Percentiles rank a stretch among this genome's conserved stretches.
phyloP scores from a whole-genome alignment of 257 asterid species.

The Ligustrum vulgare region DNA sequence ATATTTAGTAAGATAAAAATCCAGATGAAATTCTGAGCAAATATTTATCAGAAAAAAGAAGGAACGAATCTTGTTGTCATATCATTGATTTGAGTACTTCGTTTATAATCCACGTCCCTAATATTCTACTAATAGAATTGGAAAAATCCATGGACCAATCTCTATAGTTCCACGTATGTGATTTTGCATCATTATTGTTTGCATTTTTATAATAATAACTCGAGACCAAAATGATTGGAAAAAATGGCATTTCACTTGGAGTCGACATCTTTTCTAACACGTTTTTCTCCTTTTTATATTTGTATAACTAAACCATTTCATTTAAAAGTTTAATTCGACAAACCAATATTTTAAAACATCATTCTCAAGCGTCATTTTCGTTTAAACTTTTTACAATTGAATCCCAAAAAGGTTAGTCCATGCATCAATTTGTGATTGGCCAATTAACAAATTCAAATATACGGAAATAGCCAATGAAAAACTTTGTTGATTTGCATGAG shows the following conservation, averaged over 20 bases:
- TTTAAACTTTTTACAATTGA: neutral
- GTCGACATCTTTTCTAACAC: neutral
- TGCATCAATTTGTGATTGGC: slow-evolving; percentile 41
- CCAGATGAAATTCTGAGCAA: no score
- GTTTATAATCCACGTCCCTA: slow-evolving; percentile 26
- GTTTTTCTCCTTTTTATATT: no score
- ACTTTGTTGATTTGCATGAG: slow-evolving; percentile 44
- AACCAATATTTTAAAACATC: neutral
- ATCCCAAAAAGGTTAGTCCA: neutral
- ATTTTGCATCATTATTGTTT: slow-evolving; percentile 21
- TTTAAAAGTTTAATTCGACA: neutral
- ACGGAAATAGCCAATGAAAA: slow-evolving; percentile 32
- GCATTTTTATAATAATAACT: neutral
- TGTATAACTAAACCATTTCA: neutral
- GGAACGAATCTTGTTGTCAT: no score
- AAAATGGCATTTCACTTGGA: neutral
- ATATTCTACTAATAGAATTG: slow-evolving; percentile 2
- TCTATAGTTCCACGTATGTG: slow-evolving; percentile 31
- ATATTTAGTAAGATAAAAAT: no score
- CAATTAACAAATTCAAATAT: slow-evolving; percentile 26
- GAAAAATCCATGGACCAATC: slow-evolving; percentile 29
- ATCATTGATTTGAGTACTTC: neutral
- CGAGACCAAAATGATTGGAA: neutral
- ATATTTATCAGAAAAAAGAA: no score
- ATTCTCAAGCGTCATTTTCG: neutral